phyloP scores from a whole-genome alignment of 129 eudicot genomes.

The Oenanthe sinensis region DNA sequence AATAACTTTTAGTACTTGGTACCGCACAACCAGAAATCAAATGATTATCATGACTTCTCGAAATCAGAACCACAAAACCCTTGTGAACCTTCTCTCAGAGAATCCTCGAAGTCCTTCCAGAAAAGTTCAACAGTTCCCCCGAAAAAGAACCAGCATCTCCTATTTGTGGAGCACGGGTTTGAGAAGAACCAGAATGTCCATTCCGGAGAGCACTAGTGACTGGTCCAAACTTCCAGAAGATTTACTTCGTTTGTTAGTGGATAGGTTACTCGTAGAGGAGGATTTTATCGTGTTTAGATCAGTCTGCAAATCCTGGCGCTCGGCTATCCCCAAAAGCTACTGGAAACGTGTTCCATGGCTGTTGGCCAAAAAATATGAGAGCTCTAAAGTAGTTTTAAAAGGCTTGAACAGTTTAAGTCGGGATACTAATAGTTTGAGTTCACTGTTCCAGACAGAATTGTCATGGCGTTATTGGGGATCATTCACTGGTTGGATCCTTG shows the following conservation, averaged over 20 bases:
- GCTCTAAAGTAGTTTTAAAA: not conserved
- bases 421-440: not conserved
- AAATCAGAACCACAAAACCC: not conserved
- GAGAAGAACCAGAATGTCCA: not conserved
- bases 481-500: not conserved
- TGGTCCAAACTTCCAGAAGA: slow-evolving; percentile 2
- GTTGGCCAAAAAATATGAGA: not conserved
- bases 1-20: slow-evolving; percentile 5
- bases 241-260: slow-evolving; percentile 1
- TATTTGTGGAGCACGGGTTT: not conserved
- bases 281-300: not conserved
- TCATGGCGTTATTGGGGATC: slow-evolving; percentile 13
- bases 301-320: slow-evolving; percentile 8
- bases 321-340: not conserved
- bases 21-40: not conserved
- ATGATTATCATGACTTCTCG: not conserved
- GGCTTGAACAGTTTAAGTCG: slow-evolving; percentile 7
- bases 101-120: not conserved
- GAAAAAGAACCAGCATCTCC: not conserved
- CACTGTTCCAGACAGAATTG: not conserved
- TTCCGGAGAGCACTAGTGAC: not conserved
- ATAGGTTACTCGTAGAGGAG: slow-evolving; percentile 1
- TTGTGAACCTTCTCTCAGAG: not conserved
- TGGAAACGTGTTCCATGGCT: slow-evolving; percentile 12
- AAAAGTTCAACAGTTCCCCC: not conserved